Percentiles rank a stretch among this genome's conserved stretches.
Evolutionary conservation across 192 early-diverging fungal species (phyloP).

Genomic region (Backusella liffmaniae): DNA sequence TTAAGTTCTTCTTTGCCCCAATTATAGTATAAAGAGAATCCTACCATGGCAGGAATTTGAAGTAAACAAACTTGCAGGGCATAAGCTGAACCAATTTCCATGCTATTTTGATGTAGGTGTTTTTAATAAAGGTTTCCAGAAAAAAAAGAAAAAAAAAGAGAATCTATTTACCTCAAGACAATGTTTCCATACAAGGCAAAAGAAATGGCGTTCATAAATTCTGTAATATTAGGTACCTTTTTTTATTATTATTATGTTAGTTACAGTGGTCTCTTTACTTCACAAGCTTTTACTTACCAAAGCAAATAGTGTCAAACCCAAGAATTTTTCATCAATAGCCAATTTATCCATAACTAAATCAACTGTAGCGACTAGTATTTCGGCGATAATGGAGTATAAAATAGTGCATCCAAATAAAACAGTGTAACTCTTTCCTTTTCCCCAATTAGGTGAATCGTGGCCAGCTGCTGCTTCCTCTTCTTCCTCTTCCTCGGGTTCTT

Average conservation of each 20-base stretch:
- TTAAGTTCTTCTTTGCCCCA: conserved; percentile 30
- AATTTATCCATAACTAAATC: conserved; percentile 73
- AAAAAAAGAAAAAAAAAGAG: not conserved
- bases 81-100: conserved; percentile 97
- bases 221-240: conserved; percentile 82
- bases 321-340: conserved; percentile 79
- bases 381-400: conserved; percentile 85
- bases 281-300: conserved; percentile 39
- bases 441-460: conserved; percentile 94
- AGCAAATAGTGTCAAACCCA: conserved; percentile 94
- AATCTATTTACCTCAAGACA: conserved; percentile 40
- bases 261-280: not conserved
- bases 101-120: conserved; percentile 15
- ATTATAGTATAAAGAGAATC: conserved; percentile 69
- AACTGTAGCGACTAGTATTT: conserved; percentile 86
- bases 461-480: conserved; percentile 64
- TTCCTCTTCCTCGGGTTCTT: conserved; percentile 62
- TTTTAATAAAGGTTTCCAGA: not conserved
- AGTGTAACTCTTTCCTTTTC: conserved; percentile 68
- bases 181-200: conserved; percentile 92
- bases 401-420: conserved; percentile 83
- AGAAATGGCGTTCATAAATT: conserved; percentile 92
- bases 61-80: conserved; percentile 92
- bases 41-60: conserved; percentile 93
- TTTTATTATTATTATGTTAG: not conserved